Evolutionary conservation across 768 basidiomycete species (phyloP).

Genomic region (Termitomyces sp.): DNA sequence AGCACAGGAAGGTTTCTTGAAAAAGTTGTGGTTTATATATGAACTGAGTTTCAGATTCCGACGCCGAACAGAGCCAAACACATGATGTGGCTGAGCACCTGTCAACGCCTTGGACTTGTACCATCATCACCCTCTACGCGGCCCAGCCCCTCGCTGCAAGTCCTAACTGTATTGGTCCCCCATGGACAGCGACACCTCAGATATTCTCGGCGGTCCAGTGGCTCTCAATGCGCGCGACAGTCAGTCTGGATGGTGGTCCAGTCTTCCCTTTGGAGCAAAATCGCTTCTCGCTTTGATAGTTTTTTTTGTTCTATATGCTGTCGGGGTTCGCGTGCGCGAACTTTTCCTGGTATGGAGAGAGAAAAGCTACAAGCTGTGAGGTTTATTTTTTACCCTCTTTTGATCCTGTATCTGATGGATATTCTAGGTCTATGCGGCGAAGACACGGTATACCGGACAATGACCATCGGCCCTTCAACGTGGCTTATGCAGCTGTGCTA

Average conservation of each 20-base stretch:
- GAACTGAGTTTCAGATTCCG: slow-evolving; percentile 17
- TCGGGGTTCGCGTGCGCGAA: slow-evolving; percentile 37
- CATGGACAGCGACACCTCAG: slow-evolving; percentile 68
- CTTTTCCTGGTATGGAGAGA: slow-evolving; percentile 58
- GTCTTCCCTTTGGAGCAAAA: slow-evolving; percentile 37
- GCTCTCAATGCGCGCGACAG: slow-evolving; percentile 31
- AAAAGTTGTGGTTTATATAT: slow-evolving; percentile 8
- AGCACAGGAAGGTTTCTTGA: background rate
- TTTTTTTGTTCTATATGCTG: slow-evolving; percentile 34
- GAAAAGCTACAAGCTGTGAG: slow-evolving; percentile 62
- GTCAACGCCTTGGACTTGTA: slow-evolving; percentile 27
- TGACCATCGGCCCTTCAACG: slow-evolving; percentile 81
- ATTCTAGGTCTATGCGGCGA: slow-evolving; percentile 61
- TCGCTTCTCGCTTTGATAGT: slow-evolving; percentile 31
- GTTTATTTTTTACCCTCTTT: slow-evolving; percentile 9
- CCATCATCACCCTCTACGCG: slow-evolving; percentile 30
- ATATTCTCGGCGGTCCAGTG: slow-evolving; percentile 65
- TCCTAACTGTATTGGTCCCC: slow-evolving; percentile 20
- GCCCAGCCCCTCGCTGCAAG: slow-evolving; percentile 26
- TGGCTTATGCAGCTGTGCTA: slow-evolving; percentile 76
- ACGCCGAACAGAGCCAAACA: slow-evolving; percentile 32
- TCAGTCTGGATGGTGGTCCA: slow-evolving; percentile 27
- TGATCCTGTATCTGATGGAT: slow-evolving; percentile 15
- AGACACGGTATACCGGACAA: slow-evolving; percentile 81
- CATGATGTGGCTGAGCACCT: slow-evolving; percentile 25